Evolutionary conservation across 2,329 filamentous ascomycete species (phyloP), one percentile per base, ranked within the genome.

Genomic region (Thermomyces lanuginosus): DNA sequence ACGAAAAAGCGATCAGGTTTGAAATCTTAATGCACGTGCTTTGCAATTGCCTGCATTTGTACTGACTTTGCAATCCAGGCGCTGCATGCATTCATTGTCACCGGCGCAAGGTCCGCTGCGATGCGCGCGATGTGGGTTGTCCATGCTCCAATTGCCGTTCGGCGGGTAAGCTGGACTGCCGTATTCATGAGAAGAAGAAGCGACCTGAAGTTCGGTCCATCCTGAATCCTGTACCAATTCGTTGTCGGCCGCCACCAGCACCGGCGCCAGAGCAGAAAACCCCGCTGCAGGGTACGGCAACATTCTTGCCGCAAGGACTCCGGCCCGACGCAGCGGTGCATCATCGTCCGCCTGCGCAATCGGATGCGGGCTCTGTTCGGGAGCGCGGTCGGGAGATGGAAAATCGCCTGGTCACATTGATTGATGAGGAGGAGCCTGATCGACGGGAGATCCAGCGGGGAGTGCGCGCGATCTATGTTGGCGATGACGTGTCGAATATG

Each of bases 401-500:
- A 21, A 57, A 60, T 20, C 60, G 59, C 24, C 44, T 66, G 10
- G 58, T 61, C 26, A 61, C 64, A 34, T 53, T 66, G 24, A 59
- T 66, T 27, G 60, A 65, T 30, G 53, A 58, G 22, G 58, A 63
- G 25, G 56, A 60, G 11, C 45, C 55, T 13, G 51, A 53, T 16
- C 44, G 51, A 12, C 46, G 56, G 10, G 58, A 63, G 29, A 64
- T 67, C n/a, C 49, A 56, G 18, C 47, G 52, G 27, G 50, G 54
- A 3, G 58, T 61, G 9, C 56, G 63, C 13, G 56, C 63, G 7
- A 64, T 62, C 30, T 69, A 64, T 36, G 63, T 69, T 22, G 64
- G 64, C 5, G 61, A 63, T 29, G 63, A 66, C 34, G 56, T 64
- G 32, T 69, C 64, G 17, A 69, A 68, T 32, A 54, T 68, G 36